Conservation (phyloP, 2,329 filamentous ascomycete genomes). For the Ambrosiella cleistominuta region DNA sequence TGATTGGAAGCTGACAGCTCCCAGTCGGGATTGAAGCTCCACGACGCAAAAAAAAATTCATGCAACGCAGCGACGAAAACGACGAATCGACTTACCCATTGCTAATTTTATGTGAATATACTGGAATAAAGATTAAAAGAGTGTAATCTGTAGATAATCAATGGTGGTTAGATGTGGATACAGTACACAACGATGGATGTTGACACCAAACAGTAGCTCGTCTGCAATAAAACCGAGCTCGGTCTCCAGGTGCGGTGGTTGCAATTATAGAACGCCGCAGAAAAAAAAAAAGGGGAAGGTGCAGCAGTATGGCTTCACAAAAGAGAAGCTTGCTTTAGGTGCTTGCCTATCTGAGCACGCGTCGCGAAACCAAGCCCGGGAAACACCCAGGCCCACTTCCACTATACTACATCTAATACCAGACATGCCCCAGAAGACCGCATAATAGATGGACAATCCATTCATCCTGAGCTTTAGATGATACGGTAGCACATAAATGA, state of each 20-base stretch:
- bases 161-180: not conserved
- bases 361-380: slow-evolving; percentile 2
- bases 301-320: slow-evolving; percentile 5
- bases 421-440: not conserved
- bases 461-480: not conserved
- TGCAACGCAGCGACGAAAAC: not conserved
- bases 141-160: not conserved
- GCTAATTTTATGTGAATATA: not conserved
- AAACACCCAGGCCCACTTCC: not conserved
- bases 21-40: not conserved
- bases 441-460: not conserved
- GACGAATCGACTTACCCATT: slow-evolving; percentile 9
- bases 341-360: slow-evolving; percentile 3
- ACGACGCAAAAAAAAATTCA: not conserved
- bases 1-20: not conserved
- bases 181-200: not conserved
- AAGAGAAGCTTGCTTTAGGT: slow-evolving; percentile 1
- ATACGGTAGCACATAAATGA: not conserved
- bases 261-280: not conserved
- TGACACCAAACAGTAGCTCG: not conserved
- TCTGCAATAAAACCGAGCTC: not conserved
- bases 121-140: not conserved
- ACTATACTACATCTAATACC: not conserved
- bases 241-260: not conserved
- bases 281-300: slow-evolving; percentile 11